Percentiles rank a stretch among this genome's conserved stretches.
Evolutionary conservation across 116 monocot species (phyloP).

Genomic region (Papilionanthe hybrid): DNA sequence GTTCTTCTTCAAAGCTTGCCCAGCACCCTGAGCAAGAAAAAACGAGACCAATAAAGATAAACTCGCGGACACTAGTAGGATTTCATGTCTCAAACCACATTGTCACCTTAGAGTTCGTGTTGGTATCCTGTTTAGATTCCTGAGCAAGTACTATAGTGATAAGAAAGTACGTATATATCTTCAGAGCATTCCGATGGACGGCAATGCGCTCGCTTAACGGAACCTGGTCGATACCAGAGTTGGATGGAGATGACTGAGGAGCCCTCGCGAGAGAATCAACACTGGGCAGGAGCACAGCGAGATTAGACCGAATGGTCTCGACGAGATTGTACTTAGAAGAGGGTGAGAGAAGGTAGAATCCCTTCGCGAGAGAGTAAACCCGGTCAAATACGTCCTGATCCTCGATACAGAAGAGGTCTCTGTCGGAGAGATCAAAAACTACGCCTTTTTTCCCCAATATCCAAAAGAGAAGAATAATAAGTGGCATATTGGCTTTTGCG

Average conservation of each 20-base stretch:
- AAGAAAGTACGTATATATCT: slow-evolving; percentile 93
- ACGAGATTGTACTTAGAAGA: slow-evolving; percentile 59
- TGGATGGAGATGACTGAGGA: slow-evolving; percentile 17
- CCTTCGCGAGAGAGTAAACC: slow-evolving; percentile 66
- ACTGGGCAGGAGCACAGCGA: slow-evolving; percentile 80
- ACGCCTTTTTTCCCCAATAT: slow-evolving; percentile 33
- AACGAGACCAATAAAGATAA: not conserved
- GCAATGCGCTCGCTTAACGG: slow-evolving; percentile 29
- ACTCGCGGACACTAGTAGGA: not conserved
- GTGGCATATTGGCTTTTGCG: not conserved
- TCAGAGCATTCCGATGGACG: slow-evolving; percentile 80
- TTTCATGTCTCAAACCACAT: not conserved
- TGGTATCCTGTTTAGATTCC: slow-evolving; percentile 33
- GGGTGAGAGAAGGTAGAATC: slow-evolving; percentile 44
- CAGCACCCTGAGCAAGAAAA: slow-evolving; percentile 31
- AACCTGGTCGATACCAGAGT: slow-evolving; percentile 2
- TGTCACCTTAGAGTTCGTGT: slow-evolving; percentile 33
- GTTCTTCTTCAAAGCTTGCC: slow-evolving; percentile 50
- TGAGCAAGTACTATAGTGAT: slow-evolving; percentile 50
- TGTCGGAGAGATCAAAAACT: slow-evolving; percentile 85
- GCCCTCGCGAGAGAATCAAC: slow-evolving; percentile 67
- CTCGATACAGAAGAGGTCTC: slow-evolving; percentile 84
- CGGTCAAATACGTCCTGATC: slow-evolving; percentile 90
- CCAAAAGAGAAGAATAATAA: not conserved
- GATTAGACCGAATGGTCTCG: slow-evolving; percentile 91